These are phyloP conservation scores for Ilex asprella DNA, from an alignment of 257 asterid genomes.

Conservation along the genomic window DNA sequence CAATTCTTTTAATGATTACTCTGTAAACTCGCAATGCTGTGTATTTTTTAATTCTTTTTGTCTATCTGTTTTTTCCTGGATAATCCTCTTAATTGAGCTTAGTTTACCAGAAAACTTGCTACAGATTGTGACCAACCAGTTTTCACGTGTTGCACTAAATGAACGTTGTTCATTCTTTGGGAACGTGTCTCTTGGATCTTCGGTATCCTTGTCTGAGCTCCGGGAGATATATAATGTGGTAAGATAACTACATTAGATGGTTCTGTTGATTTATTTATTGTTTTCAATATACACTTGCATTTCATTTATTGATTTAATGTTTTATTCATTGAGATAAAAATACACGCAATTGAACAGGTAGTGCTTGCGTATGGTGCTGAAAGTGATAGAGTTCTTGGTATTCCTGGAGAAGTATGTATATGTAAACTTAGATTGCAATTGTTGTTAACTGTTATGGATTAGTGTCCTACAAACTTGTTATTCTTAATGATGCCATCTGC, in stretches of 20 bases:
- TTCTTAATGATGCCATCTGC: slow-evolving; percentile 6
- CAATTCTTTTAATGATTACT: too few species aligned
- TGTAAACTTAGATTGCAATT: slow-evolving; percentile 1
- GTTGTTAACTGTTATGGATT: neutral
- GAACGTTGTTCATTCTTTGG: slow-evolving; percentile 79
- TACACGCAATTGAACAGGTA: slow-evolving; percentile 39
- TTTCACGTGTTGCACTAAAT: slow-evolving; percentile 67
- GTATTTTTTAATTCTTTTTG: neutral
- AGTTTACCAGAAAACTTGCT: slow-evolving; percentile 30
- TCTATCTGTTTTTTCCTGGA: slow-evolving; percentile 1
- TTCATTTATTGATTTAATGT: neutral
- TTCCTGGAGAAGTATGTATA: slow-evolving; percentile 70
- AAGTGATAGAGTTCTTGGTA: slow-evolving; percentile 81
- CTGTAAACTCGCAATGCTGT: neutral
- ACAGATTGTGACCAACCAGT: slow-evolving; percentile 88
- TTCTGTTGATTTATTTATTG: too few species aligned
- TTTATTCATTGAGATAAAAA: neutral
- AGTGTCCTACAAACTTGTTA: neutral
- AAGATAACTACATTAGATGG: slow-evolving; percentile 19
- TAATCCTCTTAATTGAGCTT: slow-evolving; percentile 28
- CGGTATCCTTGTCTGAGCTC: slow-evolving; percentile 67
- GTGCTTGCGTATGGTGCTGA: slow-evolving; percentile 96
- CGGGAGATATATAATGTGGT: slow-evolving; percentile 79
- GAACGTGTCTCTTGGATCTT: slow-evolving; percentile 73
- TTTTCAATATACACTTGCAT: neutral